Evolutionary conservation across 192 early-diverging fungal genomes (phyloP).

Genomic region (Backusella macrospora): DNA sequence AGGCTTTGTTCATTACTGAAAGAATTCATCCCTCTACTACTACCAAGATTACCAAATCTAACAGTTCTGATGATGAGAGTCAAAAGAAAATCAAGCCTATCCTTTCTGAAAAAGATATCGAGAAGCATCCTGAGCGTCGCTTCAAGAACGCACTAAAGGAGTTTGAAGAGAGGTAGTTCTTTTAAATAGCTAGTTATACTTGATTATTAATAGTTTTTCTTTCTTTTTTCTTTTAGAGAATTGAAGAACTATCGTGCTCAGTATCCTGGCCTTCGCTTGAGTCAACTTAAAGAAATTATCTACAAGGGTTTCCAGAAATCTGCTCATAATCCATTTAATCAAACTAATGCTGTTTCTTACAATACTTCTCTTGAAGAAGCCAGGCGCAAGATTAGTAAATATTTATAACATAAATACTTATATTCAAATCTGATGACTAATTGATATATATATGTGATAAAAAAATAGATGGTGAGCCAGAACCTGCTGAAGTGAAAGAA

Average conservation of each 20-base stretch:
- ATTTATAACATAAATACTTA: background rate
- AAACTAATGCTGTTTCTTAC: conserved; percentile 65
- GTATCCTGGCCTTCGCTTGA: conserved; percentile 76
- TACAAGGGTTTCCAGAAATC: conserved; percentile 83
- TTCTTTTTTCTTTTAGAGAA: conserved; percentile 45
- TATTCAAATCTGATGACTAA: background rate
- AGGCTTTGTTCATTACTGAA: conserved; percentile 33
- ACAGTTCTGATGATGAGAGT: conserved; percentile 46
- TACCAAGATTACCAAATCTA: background rate
- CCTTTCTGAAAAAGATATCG: conserved; percentile 56
- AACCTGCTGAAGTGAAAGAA: background rate
- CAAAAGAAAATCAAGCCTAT: conserved; percentile 48
- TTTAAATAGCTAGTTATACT: background rate
- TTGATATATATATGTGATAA: background rate
- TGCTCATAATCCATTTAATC: conserved; percentile 80
- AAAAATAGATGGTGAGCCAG: conserved; percentile 10
- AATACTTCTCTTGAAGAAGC: conserved; percentile 69
- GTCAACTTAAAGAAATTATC: conserved; percentile 75
- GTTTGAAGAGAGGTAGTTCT: conserved; percentile 56
- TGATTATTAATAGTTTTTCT: background rate
- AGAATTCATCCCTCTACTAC: background rate
- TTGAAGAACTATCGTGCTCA: conserved; percentile 73
- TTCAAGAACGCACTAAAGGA: conserved; percentile 72
- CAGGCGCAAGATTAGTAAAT: conserved; percentile 23
- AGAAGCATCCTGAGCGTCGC: conserved; percentile 88